phyloP scores from a whole-genome alignment of 2,329 filamentous ascomycete genomes.

The Diaporthe destruens region DNA sequence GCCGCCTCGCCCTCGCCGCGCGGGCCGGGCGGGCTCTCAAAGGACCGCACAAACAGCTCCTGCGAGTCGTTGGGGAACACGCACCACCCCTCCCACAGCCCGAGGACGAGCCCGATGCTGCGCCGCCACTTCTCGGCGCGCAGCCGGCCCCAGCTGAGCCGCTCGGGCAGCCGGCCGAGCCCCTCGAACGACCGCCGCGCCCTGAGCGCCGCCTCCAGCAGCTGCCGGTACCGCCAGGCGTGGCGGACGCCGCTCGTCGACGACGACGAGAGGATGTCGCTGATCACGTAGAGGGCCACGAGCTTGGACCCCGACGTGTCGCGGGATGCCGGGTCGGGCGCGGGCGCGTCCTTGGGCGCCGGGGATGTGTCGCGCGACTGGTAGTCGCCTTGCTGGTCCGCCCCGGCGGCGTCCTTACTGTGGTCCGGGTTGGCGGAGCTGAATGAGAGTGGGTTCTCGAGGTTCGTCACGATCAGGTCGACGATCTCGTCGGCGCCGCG shows the following conservation, averaged over 20 bases:
- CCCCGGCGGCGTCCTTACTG: constrained; percentile 53
- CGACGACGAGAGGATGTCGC: constrained; percentile 82
- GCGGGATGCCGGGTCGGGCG: constrained; percentile 52
- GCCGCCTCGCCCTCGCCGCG: constrained; percentile 51
- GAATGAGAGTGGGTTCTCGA: constrained; percentile 80
- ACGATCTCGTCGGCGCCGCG: constrained; percentile 91
- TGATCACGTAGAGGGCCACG: constrained; percentile 82
- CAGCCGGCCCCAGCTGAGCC: constrained; percentile 82
- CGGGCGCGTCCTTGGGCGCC: constrained; percentile 51
- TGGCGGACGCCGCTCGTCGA: constrained; percentile 84
- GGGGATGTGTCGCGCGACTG: constrained; percentile 54
- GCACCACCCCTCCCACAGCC: constrained; percentile 79
- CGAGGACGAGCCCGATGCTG: constrained; percentile 76
- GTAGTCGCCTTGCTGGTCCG: constrained; percentile 51
- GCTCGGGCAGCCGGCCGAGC: constrained; percentile 79
- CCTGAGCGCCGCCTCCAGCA: constrained; percentile 81
- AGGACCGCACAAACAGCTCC: constrained; percentile 76
- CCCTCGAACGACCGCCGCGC: constrained; percentile 78
- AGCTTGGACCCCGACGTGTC: constrained; percentile 82
- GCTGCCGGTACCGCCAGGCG: constrained; percentile 86
- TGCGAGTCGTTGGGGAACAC: constrained; percentile 81
- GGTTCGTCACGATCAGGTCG: constrained; percentile 86
- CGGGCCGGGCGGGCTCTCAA: constrained; percentile 74
- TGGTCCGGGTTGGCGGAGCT: constrained; percentile 76
- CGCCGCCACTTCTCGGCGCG: constrained; percentile 88